Conservation (phyloP, 306 rosid genomes). For the Crataegus laevigata region DNA sequence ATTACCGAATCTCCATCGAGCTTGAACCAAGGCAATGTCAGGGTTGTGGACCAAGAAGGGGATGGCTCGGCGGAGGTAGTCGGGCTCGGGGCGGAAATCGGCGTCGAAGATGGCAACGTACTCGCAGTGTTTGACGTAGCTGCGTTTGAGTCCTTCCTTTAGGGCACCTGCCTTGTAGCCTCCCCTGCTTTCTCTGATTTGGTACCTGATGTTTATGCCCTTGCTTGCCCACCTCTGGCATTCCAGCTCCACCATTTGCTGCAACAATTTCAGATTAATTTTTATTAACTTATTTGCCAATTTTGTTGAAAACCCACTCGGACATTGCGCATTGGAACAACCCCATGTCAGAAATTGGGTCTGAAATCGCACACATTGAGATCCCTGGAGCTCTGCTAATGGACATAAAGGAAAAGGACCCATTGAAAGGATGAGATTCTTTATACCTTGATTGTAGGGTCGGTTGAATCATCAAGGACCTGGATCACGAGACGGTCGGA, state of each 20-base stretch:
- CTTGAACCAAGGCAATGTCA: slow-evolving; percentile 83
- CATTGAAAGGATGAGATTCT: neutral
- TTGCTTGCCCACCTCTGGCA: slow-evolving; percentile 97
- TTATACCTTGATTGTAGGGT: slow-evolving; percentile 71
- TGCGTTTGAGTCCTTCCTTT: slow-evolving; percentile 84
- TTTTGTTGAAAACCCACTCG: neutral
- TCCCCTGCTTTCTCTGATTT: slow-evolving; percentile 72
- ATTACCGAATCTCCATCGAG: slow-evolving; percentile 98
- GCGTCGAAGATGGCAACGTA: slow-evolving; percentile 92
- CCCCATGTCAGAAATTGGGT: slow-evolving; percentile 9
- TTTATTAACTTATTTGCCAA: neutral
- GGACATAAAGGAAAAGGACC: neutral
- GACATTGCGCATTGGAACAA: neutral
- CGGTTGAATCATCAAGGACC: slow-evolving; percentile 95
- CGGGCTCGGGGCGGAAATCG: slow-evolving; percentile 89
- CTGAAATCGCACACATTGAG: neutral
- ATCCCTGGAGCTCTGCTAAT: neutral
- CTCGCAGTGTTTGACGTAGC: slow-evolving; percentile 85
- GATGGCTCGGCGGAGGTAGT: slow-evolving; percentile 74
- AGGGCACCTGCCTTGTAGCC: slow-evolving; percentile 98
- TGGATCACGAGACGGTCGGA: slow-evolving; percentile 94
- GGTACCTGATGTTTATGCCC: slow-evolving; percentile 76
- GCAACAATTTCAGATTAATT: neutral
- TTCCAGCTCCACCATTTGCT: slow-evolving; percentile 96
- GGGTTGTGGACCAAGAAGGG: slow-evolving; percentile 82